These are phyloP conservation scores for Coniochaeta ligniaria DNA, from an alignment of 2,329 filamentous ascomycete genomes.

Conservation along the genomic window DNA sequence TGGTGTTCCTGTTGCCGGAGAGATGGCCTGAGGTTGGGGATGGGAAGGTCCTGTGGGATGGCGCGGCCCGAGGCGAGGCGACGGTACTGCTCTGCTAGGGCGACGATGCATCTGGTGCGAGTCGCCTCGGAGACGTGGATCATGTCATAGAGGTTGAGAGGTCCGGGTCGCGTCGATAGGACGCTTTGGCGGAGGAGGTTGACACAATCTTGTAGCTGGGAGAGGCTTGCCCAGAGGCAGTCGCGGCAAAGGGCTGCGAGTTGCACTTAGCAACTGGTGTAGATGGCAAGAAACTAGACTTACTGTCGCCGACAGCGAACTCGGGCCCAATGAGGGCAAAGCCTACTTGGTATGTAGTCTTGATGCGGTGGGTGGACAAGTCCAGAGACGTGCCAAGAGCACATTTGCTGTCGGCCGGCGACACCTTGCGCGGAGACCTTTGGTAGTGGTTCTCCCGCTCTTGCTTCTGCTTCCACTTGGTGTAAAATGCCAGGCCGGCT, in stretches of 20 bases:
- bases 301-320: conserved; percentile 28
- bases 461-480: conserved; percentile 25
- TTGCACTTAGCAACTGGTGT: conserved; percentile 1
- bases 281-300: conserved; percentile 3
- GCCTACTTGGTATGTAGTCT: conserved; percentile 24
- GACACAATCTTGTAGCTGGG: conserved; percentile 20
- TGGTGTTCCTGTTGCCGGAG: conserved; percentile 8
- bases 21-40: conserved; percentile 11
- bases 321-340: conserved; percentile 24
- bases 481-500: conserved; percentile 23
- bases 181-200: conserved; percentile 17
- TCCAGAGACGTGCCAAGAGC: conserved; percentile 26
- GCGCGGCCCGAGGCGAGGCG: conserved; percentile 22
- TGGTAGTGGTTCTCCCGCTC: conserved; percentile 25
- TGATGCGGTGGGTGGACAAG: conserved; percentile 20
- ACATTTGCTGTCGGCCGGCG: conserved; percentile 15
- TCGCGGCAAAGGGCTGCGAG: conserved; percentile 20
- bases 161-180: conserved; percentile 8
- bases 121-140: conserved; percentile 26
- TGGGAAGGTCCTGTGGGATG: conserved; percentile 18
- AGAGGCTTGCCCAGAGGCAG: conserved; percentile 18
- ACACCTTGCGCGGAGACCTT: conserved; percentile 6
- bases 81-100: conserved; percentile 26
- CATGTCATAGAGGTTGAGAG: conserved; percentile 24
- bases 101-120: conserved; percentile 21